phyloP scores from a whole-genome alignment of 495 filamentous ascomycete species.

The Chaetomium tenue region DNA sequence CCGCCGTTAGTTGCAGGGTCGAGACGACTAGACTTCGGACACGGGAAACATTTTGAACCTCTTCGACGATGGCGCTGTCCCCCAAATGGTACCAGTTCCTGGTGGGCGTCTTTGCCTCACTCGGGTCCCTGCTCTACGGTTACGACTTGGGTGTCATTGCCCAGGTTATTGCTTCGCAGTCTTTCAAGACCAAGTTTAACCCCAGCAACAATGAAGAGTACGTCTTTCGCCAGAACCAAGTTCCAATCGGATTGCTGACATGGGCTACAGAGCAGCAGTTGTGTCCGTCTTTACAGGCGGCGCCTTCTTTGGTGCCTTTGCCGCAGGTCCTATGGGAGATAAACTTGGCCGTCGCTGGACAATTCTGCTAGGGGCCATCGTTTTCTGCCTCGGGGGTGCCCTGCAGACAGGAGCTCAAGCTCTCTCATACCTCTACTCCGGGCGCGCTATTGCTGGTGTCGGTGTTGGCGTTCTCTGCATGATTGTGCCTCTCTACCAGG shows the following conservation, averaged over 20 bases:
- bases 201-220: constrained; percentile 10
- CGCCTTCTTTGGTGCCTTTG: constrained; percentile 12
- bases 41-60: not conserved
- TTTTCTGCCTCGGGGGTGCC: constrained; percentile 16
- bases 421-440: constrained; percentile 17
- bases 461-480: constrained; percentile 14
- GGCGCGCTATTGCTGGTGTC: constrained; percentile 11
- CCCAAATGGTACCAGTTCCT: constrained; percentile 19
- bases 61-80: not conserved
- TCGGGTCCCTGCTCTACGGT: constrained; percentile 15
- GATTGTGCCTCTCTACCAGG: constrained; percentile 18
- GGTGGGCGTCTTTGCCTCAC: constrained; percentile 15
- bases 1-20: not conserved
- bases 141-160: constrained; percentile 20
- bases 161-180: constrained; percentile 17
- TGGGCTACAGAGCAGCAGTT: constrained; percentile 4
- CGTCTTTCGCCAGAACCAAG: not conserved
- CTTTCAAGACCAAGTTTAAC: constrained; percentile 10
- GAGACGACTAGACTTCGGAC: not conserved
- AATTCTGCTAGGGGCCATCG: constrained; percentile 12
- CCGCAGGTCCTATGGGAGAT: constrained; percentile 15
- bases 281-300: constrained; percentile 18
- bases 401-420: constrained; percentile 18
- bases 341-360: constrained; percentile 18
- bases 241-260: not conserved